These are phyloP conservation scores for Populus tremula DNA, from an alignment of 345 rosid species.

Conservation along the genomic window DNA sequence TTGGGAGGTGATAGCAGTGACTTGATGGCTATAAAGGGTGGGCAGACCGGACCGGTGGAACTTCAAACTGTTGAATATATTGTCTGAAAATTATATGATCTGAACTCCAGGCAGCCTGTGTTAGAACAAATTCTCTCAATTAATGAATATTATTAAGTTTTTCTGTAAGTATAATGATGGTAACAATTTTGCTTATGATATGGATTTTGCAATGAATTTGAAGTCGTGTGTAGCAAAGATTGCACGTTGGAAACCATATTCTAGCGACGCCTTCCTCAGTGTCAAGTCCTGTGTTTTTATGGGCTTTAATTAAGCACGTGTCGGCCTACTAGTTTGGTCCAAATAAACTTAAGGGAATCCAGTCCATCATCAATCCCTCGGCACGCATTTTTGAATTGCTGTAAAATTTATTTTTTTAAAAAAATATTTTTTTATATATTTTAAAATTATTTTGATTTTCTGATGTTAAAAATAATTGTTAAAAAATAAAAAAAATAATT, in stretches of 20 bases:
- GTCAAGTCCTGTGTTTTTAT: background rate
- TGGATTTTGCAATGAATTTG: background rate
- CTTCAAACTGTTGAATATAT: slow-evolving; percentile 43
- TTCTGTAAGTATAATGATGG: background rate
- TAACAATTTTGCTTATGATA: background rate
- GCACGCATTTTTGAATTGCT: background rate
- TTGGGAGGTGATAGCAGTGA: slow-evolving; percentile 48
- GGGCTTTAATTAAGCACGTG: background rate
- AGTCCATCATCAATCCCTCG: background rate
- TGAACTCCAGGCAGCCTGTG: too few relatives aligned
- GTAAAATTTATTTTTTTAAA: too few relatives aligned
- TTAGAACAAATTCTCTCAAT: background rate
- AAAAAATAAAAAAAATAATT: too few relatives aligned
- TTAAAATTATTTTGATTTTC: too few relatives aligned
- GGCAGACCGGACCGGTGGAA: slow-evolving; percentile 52
- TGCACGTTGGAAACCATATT: background rate
- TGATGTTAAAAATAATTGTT: too few relatives aligned
- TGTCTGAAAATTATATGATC: slow-evolving; percentile 12
- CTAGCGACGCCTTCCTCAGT: background rate
- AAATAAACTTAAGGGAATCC: background rate
- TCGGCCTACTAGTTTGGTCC: background rate
- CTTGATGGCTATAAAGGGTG: slow-evolving; percentile 50
- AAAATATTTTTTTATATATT: too few relatives aligned
- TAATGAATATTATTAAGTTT: background rate
- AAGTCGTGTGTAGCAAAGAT: background rate